Conservation (phyloP, 192 early-diverging fungal genomes). For the Coemansia sp. region DNA sequence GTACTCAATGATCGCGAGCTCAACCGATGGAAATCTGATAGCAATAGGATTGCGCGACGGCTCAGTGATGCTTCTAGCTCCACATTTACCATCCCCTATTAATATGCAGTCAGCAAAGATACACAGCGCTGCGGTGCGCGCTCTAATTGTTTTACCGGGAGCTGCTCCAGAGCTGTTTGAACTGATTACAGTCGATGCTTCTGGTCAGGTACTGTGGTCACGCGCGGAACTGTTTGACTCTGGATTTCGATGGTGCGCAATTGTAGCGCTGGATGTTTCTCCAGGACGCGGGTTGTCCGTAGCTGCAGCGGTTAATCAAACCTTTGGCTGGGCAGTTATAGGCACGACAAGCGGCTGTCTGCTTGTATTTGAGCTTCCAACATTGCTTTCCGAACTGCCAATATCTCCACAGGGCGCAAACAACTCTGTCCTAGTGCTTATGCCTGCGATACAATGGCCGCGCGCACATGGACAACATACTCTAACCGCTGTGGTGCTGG, state of each 20-base stretch:
- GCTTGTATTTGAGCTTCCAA: not conserved
- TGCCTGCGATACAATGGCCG: not conserved
- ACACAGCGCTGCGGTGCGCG: not conserved
- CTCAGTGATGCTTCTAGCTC: constrained; percentile 11
- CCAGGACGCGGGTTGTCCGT: not conserved
- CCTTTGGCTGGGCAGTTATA: constrained; percentile 9
- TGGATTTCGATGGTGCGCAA: not conserved
- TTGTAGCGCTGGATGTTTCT: constrained; percentile 1
- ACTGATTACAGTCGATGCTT: constrained; percentile 4
- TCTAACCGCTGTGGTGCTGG: constrained; percentile 3
- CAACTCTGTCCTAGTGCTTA: not conserved
- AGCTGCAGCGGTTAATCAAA: constrained; percentile 8
- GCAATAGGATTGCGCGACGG: constrained; percentile 41
- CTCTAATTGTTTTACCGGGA: constrained; percentile 1
- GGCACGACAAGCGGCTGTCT: constrained; percentile 20
- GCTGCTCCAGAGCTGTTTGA: not conserved
- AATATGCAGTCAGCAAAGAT: not conserved
- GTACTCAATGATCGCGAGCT: constrained; percentile 18
- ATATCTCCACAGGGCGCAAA: not conserved
- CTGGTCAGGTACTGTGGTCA: constrained; percentile 9
- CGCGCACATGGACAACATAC: constrained; percentile 9
- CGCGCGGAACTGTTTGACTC: not conserved
- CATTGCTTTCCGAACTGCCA: not conserved
- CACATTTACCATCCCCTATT: not conserved
- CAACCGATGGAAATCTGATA: constrained; percentile 9